Percentiles rank a stretch among this genome's conserved stretches.
Evolutionary conservation across 1,139 yeast species (phyloP).

Genomic region (Pichia sp.): DNA sequence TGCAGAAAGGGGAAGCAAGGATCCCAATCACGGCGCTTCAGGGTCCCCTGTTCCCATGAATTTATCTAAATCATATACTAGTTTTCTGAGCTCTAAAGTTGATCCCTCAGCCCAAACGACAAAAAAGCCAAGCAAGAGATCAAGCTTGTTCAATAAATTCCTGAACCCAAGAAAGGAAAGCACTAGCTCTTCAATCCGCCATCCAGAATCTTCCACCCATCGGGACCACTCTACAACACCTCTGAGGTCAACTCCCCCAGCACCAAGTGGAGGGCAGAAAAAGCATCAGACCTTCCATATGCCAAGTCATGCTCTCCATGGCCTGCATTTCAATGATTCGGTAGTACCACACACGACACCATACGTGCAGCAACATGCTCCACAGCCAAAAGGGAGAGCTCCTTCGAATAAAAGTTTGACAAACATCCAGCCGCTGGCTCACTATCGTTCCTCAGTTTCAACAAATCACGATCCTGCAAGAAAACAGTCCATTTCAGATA

Average conservation of each 20-base stretch:
- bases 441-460: slow-evolving; percentile 5
- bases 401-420: slow-evolving; percentile 5
- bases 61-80: slow-evolving; percentile 7
- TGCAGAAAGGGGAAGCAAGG: neutral
- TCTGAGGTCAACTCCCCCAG: slow-evolving; percentile 14
- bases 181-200: slow-evolving; percentile 15
- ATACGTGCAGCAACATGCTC: neutral
- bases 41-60: slow-evolving; percentile 1
- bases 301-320: neutral
- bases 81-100: neutral
- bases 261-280: neutral
- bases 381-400: slow-evolving; percentile 7
- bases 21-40: neutral
- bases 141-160: slow-evolving; percentile 24
- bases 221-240: slow-evolving; percentile 11
- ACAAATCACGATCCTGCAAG: neutral
- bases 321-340: neutral
- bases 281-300: neutral
- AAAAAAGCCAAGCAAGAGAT: slow-evolving; percentile 22
- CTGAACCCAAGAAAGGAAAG: slow-evolving; percentile 29
- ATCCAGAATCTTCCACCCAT: neutral
- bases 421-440: slow-evolving; percentile 7
- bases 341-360: neutral
- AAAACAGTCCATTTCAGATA: neutral
- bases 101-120: slow-evolving; percentile 4